Evolutionary conservation across 108 stramenopile genomes (phyloP).

Genomic region (Pseudonitzschia delicatissima): DNA sequence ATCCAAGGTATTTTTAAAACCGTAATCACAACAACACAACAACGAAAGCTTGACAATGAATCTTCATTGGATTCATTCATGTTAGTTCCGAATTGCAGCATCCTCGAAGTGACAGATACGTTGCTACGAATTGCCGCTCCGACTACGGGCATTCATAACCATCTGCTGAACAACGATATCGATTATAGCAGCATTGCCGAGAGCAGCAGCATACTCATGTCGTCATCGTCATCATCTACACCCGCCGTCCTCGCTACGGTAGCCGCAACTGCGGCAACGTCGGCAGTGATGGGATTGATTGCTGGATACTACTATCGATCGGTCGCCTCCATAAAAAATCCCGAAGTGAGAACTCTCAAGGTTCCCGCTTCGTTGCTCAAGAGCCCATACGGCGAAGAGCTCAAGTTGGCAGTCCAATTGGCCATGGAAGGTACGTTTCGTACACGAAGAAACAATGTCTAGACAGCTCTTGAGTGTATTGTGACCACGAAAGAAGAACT

Average conservation of each 20-base stretch:
- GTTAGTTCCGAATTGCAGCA: background rate
- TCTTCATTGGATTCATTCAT: background rate
- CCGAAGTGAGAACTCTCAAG: background rate
- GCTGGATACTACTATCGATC: conserved; percentile 12
- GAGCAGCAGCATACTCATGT: background rate
- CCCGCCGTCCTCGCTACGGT: background rate
- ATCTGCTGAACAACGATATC: background rate
- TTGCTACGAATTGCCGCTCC: background rate
- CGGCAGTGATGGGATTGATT: background rate
- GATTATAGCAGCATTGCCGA: background rate
- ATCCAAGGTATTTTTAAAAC: too few relatives aligned
- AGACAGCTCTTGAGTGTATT: too few relatives aligned
- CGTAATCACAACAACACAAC: too few relatives aligned
- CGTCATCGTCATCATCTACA: background rate
- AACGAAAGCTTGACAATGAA: too few relatives aligned
- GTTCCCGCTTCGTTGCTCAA: conserved; percentile 26
- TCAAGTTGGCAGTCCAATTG: conserved; percentile 40
- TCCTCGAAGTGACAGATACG: too few relatives aligned
- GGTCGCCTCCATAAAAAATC: background rate
- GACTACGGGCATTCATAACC: background rate
- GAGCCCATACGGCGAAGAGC: conserved; percentile 20
- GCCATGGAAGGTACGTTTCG: conserved; percentile 29
- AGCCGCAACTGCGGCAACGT: background rate
- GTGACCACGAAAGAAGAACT: too few relatives aligned
- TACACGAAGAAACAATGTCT: too few relatives aligned